These are phyloP conservation scores for Kazachstania taianensis DNA, from an alignment of 805 yeast species.

Conservation along the genomic window DNA sequence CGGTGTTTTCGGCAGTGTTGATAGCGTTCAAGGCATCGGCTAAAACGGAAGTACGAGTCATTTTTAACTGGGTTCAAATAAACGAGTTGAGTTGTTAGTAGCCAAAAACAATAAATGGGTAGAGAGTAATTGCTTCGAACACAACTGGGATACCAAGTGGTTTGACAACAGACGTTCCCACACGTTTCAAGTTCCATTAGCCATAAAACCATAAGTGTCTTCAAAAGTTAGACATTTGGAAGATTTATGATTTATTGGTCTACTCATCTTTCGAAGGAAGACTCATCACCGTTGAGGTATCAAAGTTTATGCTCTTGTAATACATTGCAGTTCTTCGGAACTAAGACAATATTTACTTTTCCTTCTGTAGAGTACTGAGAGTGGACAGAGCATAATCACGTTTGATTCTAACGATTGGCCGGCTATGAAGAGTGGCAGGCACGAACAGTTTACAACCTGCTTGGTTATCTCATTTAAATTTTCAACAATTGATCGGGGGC, in stretches of 20 bases:
- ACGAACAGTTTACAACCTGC: too few species aligned
- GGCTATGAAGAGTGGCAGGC: too few species aligned
- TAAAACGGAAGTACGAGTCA: constrained; percentile 97
- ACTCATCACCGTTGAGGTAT: constrained; percentile 8
- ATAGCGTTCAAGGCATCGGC: constrained; percentile 97
- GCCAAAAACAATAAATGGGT: neutral
- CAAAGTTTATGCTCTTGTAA: constrained; percentile 10
- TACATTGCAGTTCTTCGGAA: constrained; percentile 10
- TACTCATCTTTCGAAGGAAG: too few species aligned
- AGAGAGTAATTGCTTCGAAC: neutral
- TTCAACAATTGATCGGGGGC: too few species aligned
- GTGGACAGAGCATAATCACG: too few species aligned
- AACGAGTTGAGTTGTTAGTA: neutral
- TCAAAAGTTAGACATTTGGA: neutral
- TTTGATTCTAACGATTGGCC: too few species aligned
- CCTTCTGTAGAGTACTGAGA: too few species aligned
- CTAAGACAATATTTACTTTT: constrained; percentile 5
- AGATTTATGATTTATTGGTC: constrained; percentile 1
- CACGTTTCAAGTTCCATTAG: neutral
- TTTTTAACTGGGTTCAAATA: constrained; percentile 25
- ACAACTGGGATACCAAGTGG: neutral
- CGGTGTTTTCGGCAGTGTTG: constrained; percentile 98
- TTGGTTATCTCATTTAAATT: too few species aligned
- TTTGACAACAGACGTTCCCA: neutral
- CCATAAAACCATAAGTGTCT: neutral